Evolutionary conservation across 495 filamentous ascomycete genomes (phyloP).

Genomic region (Lasiosphaeria miniovina): DNA sequence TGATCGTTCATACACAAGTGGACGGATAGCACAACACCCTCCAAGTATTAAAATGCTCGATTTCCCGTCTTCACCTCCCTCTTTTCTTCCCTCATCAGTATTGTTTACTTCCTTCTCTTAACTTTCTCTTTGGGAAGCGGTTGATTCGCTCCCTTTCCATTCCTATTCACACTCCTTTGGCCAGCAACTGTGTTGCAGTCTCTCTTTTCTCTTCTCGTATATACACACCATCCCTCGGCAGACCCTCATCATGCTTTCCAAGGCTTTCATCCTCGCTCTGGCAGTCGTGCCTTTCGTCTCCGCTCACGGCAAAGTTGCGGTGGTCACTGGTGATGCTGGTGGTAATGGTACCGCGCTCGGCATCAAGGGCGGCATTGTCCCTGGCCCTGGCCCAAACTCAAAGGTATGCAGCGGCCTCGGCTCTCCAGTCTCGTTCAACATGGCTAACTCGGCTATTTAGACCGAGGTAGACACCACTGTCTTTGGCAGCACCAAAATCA

Average conservation of each 20-base stretch:
- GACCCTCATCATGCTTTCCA: constrained; percentile 15
- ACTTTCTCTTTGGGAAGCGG: neutral
- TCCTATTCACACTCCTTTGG: too few relatives aligned
- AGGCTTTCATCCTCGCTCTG: constrained; percentile 16
- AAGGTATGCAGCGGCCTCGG: neutral
- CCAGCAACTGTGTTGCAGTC: neutral
- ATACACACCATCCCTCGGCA: neutral
- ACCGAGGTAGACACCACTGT: constrained; percentile 29
- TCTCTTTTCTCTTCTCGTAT: neutral
- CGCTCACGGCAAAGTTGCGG: constrained; percentile 28
- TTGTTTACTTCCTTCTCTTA: neutral
- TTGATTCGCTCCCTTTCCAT: neutral
- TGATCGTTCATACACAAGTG: too few relatives aligned
- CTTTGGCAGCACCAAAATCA: constrained; percentile 20
- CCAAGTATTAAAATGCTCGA: neutral
- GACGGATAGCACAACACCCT: too few relatives aligned
- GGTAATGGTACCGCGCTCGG: constrained; percentile 28
- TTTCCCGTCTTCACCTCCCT: neutral
- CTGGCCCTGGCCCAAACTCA: constrained; percentile 18
- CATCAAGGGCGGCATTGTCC: constrained; percentile 26
- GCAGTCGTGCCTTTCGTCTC: constrained; percentile 20
- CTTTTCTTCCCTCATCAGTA: neutral
- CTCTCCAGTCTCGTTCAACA: neutral
- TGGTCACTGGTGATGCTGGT: constrained; percentile 25
- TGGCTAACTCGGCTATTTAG: neutral